Evolutionary conservation across 2,329 filamentous ascomycete species (phyloP), one percentile per base, ranked within the genome.

Genomic region (Chaetomium strumarium): DNA sequence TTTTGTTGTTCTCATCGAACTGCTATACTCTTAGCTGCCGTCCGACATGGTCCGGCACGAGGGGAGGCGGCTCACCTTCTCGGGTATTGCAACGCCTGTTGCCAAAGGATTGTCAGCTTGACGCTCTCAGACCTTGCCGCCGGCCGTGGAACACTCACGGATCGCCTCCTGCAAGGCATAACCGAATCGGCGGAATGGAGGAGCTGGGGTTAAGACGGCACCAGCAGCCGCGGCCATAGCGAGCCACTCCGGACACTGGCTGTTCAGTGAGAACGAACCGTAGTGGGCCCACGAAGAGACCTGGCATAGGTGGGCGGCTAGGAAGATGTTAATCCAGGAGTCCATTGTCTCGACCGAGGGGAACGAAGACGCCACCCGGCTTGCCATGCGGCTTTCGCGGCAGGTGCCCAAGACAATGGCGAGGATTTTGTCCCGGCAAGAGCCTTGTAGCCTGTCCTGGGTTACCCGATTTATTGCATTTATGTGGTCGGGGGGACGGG

Each of bases 381-480:
- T 75, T 67, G 67, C 76, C 68, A 66, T 77, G 60, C 69, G 68
- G 57, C 72, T 71, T 37, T 71, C 71, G 43, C 76, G 77, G 59
- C 78, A 84, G 4, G 77, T 81, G 46, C 75, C 74, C 34, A 88
- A 68, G 1, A 88, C 78, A 53, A 87, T 75, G 11, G 78, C 82
- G 51, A 89, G 70, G 1, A 87, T 75, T 43, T 75, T 76, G 64
- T 89, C 85, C 3, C 83, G 76, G 17, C 71, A 74, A 6, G 74
- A 68, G 20, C 68, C 63, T 29, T 75, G 71, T 16, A 80, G 59
- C 41, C 68, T 74, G 39, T 77, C 74, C 2, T 66, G 62, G 38
- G 75, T 61, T 12, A 75, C 67, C 43, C 70, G 68, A 56, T 72
- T 67, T 16, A 72, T 57, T 24, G 65, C 64, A 55, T 67, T 67